phyloP scores from a whole-genome alignment of 202 grass and related monocot species.

The Musa balbisiana region DNA sequence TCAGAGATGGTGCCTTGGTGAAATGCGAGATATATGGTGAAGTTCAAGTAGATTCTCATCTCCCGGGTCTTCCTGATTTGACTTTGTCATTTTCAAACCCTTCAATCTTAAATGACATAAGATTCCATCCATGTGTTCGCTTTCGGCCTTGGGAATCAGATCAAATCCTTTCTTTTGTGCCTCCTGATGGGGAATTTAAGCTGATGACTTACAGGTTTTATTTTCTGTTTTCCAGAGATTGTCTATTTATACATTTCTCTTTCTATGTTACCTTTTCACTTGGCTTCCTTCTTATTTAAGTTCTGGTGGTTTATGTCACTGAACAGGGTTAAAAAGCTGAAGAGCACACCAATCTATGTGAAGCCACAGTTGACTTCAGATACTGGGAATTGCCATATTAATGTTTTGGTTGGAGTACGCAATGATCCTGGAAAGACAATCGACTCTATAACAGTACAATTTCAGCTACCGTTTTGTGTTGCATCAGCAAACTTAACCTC shows the following conservation, averaged over 20 bases:
- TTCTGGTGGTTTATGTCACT: neutral
- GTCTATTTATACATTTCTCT: neutral
- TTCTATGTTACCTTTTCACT: neutral
- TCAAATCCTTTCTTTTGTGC: conserved; percentile 79
- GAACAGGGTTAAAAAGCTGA: conserved; percentile 75
- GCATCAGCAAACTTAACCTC: conserved; percentile 82
- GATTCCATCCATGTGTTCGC: conserved; percentile 80
- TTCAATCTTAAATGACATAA: conserved; percentile 66
- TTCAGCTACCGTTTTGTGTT: conserved; percentile 67
- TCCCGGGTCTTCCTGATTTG: conserved; percentile 86
- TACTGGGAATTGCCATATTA: conserved; percentile 79
- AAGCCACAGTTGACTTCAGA: conserved; percentile 75
- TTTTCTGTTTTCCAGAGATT: conserved; percentile 10
- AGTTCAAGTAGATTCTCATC: conserved; percentile 75
- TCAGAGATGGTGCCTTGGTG: conserved; percentile 58
- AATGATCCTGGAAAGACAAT: conserved; percentile 97
- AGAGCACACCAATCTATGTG: conserved; percentile 81
- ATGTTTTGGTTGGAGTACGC: conserved; percentile 67
- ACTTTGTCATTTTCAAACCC: conserved; percentile 82
- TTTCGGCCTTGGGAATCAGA: conserved; percentile 84
- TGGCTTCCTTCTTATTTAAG: neutral
- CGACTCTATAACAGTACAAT: conserved; percentile 78
- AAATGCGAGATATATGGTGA: conserved; percentile 87
- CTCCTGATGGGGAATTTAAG: conserved; percentile 82
- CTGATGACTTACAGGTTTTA: conserved; percentile 88